Base-by-base conservation (phyloP, 2,329 filamentous ascomycete genomes). In the Trichoderma cornu-damae region DNA sequence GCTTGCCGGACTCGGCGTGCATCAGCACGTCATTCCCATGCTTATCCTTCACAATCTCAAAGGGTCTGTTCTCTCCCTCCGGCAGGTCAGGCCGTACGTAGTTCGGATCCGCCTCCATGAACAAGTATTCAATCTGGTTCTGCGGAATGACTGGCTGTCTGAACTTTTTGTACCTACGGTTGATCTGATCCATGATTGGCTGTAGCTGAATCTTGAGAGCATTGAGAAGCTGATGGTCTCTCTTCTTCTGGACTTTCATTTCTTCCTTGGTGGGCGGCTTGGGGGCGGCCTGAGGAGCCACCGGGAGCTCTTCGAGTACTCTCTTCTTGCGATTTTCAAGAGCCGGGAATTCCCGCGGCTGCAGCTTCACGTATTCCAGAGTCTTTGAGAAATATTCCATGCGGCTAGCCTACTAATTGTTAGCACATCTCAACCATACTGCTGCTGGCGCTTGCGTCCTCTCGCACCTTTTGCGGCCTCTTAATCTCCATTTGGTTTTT, bases 161-260 rank as follows among this genome's bases (percentile, higher is more conserved):
- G 73, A 97, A 97, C 64, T 90, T 90, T 69, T 87, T 89, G 74
- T 96, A 96, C 69, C 88, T 91, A 61, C 81, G 79, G 70, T 96
- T 94, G 68, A 99, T 90, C 72, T 96, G 90, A 64, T 99, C 93
- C 91, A 99, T 96, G 64, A 97, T 90, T 2, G 90, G 90, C 71
- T 96, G 92, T 55, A 99, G 84, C 53, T 87, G 79, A 37, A 96
- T 85, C 75, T 97, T 99, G 62, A 99, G 77, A 59, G 87, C 77
- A 69, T 97, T 96, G 54, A 97, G 79, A 9, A 87, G 83, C 62
- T 93, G 85, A 48, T 90, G 86, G 67, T 99, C 95, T 61, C 84
- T 83, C 72, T 90, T 88, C 72, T 88, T 88, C 69, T 93, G 85
- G 2, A 82, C 83, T 68, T 90, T 91, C 59, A 89, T 80, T 67